phyloP scores from a whole-genome alignment of 2,329 filamentous ascomycete species.

The Torrubiella hemipterigena region DNA sequence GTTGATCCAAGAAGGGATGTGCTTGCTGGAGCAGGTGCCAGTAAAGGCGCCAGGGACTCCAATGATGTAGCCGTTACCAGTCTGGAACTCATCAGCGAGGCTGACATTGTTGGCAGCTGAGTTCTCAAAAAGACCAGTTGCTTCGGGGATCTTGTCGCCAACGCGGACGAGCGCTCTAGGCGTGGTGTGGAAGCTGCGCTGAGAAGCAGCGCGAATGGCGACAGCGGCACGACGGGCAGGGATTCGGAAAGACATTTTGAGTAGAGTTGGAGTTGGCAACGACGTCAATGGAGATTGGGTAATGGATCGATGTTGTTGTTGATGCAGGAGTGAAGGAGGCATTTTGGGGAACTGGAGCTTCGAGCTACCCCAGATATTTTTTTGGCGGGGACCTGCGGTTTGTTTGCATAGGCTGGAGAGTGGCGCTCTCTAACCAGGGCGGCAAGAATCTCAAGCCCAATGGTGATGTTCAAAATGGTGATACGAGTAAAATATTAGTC shows the following conservation, averaged over 20 bases:
- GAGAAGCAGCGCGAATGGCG: conserved; percentile 14
- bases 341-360: too few relatives aligned
- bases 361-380: too few relatives aligned
- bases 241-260: conserved; percentile 23
- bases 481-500: too few relatives aligned
- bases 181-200: conserved; percentile 51
- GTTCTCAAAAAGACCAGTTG: conserved; percentile 68
- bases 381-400: too few relatives aligned
- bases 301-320: conserved; percentile 4
- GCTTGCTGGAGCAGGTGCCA: conserved; percentile 44
- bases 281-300: background rate
- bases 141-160: conserved; percentile 67
- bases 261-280: background rate
- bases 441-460: too few relatives aligned
- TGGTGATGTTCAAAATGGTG: too few relatives aligned
- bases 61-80: conserved; percentile 68
- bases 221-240: conserved; percentile 20
- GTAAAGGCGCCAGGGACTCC: conserved; percentile 74
- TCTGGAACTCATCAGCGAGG: conserved; percentile 61
- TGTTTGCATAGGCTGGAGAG: too few relatives aligned
- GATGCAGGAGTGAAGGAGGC: too few relatives aligned
- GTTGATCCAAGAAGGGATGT: conserved; percentile 79
- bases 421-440: too few relatives aligned
- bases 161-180: conserved; percentile 54
- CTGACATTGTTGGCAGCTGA: conserved; percentile 90